Percentiles rank a stretch among this genome's conserved stretches.
These are phyloP conservation scores for Coemansia furcata DNA, from an alignment of 192 early-diverging fungal species.

Conservation along the genomic window DNA sequence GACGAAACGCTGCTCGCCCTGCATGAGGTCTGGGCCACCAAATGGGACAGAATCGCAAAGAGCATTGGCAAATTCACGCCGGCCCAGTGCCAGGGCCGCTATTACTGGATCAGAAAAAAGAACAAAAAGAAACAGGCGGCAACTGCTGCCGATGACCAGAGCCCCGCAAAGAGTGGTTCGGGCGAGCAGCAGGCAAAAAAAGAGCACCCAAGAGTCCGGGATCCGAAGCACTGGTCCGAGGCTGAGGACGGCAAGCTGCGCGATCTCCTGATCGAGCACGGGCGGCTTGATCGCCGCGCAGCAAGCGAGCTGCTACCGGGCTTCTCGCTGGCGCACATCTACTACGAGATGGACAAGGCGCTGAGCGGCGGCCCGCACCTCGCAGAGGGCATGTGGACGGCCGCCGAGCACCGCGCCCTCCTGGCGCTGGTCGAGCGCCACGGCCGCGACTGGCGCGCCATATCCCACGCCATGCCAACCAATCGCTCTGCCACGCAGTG, in stretches of 20 bases:
- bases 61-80: not conserved
- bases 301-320: conserved; percentile 7
- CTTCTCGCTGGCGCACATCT: not conserved
- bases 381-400: conserved; percentile 11
- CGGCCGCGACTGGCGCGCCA: conserved; percentile 14
- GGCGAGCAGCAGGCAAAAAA: not conserved
- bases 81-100: not conserved
- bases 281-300: not conserved
- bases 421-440: conserved; percentile 9
- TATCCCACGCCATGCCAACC: conserved; percentile 22
- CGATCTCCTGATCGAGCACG: conserved; percentile 2
- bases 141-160: too few relatives aligned
- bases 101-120: not conserved
- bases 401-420: conserved; percentile 12
- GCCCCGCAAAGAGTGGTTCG: not conserved
- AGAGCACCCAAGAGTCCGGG: too few relatives aligned
- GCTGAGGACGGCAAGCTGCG: conserved; percentile 8
- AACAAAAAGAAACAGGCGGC: not conserved
- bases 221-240: not conserved
- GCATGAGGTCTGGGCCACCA: not conserved
- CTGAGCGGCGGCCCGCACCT: not conserved
- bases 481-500: conserved; percentile 16
- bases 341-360: not conserved
- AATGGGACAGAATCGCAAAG: not conserved
- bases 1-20: not conserved